Evolutionary conservation across 2,329 filamentous ascomycete species (phyloP).

Genomic region (Helicocarpus griseus): DNA sequence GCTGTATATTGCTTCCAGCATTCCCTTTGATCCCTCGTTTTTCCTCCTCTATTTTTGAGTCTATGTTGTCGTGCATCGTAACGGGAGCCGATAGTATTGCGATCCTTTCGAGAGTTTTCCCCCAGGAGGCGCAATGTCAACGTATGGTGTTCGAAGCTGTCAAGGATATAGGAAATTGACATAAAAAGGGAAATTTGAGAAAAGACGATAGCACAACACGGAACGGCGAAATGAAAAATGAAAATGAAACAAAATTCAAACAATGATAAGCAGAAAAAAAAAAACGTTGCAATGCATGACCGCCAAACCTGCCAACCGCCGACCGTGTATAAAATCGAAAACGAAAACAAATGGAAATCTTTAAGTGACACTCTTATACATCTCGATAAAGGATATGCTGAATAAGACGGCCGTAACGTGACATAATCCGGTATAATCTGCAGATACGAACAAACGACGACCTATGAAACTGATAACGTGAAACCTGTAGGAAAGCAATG

Average conservation of each 20-base stretch:
- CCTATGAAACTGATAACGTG: background rate
- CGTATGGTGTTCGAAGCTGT: background rate
- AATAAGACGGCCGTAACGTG: conserved; percentile 10
- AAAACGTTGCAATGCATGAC: background rate
- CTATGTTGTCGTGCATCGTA: background rate
- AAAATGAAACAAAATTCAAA: background rate
- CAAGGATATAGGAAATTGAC: background rate
- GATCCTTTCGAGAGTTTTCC: background rate
- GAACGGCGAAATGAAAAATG: background rate
- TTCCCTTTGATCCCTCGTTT: background rate
- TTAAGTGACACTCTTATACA: background rate
- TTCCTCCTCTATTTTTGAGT: background rate
- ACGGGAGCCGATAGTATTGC: background rate
- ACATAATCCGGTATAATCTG: conserved; percentile 5
- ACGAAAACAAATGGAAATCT: background rate
- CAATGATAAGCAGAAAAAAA: background rate
- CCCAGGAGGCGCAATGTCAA: no score
- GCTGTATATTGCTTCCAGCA: background rate
- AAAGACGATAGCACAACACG: background rate
- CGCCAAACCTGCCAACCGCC: background rate
- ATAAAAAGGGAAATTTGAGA: background rate
- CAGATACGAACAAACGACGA: background rate
- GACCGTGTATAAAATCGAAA: background rate
- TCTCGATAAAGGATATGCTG: conserved; percentile 5
- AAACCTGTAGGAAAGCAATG: background rate